Base-by-base conservation (phyloP, 2,329 filamentous ascomycete genomes). In the Sporothrix pseudoabietina region DNA sequence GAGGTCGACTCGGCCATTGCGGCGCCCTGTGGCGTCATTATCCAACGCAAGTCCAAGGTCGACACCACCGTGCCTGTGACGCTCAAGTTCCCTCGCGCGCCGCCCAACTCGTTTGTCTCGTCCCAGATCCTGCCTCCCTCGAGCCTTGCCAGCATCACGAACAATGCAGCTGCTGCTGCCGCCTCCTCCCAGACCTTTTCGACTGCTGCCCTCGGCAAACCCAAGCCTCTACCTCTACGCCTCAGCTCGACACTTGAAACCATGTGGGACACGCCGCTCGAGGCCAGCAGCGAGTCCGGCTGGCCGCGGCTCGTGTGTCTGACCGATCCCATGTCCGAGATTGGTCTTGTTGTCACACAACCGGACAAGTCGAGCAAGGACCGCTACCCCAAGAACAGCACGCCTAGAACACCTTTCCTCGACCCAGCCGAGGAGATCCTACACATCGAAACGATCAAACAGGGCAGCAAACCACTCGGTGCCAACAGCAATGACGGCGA, bases 1-100 rank as follows among this genome's bases (percentile, higher is more conserved):
- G 94, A 98, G 82, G 92, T 98, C 57, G 94, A 97, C 79, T 89
- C 89, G 71, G 94, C 93, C 41, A 93, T 94, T 80, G 90, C 95
- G 49, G 92, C 93, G 14, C 92, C 94, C 6, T 86, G 89, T 44
- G 96, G 96, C 35, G 87, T 98, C 69, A 87, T 99, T 26, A 89
- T 99, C 73, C 95, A 98, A 81, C 88, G 94, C 75, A 97, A 92
- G 79, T 85, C 90, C 57, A 86, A 85, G 73, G 80, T 83, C 10
- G 86, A 88, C 73, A 85, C 81, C 73, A 78, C 83, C 10, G 82
- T 84, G 1, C 83, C 87, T 6, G 83, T 88, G 30, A 85, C 87
- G 30, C 81, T 90, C 71, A 88, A 83, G 74, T 87, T 88, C 74
- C 87, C 85, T 41, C 85, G 83, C 76, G 92, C 90, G 0, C 93